Percentiles rank a stretch among this genome's conserved stretches.
These are phyloP conservation scores for Escallonia herrerae DNA, from an alignment of 129 eudicot species.

Conservation along the genomic window DNA sequence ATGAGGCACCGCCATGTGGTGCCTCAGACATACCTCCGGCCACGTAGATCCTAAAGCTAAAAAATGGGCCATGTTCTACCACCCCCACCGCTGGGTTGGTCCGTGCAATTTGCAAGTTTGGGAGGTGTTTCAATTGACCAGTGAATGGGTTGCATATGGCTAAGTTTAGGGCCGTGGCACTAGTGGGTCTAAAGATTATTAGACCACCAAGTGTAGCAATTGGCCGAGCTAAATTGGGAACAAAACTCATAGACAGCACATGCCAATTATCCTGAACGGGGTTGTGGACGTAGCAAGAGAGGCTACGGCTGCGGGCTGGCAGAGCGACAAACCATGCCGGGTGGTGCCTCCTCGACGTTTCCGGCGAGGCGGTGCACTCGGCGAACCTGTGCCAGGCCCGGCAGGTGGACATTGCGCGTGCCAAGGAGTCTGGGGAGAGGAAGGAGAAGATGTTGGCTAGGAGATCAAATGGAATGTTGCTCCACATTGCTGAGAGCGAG, in stretches of 20 bases:
- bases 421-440: slow-evolving; percentile 55
- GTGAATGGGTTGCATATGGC: slow-evolving; percentile 60
- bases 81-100: slow-evolving; percentile 70
- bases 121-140: slow-evolving; percentile 38
- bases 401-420: slow-evolving; percentile 56
- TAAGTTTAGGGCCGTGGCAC: slow-evolving; percentile 22
- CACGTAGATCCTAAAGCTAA: slow-evolving; percentile 30
- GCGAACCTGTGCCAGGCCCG: slow-evolving; percentile 46
- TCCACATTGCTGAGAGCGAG: slow-evolving; percentile 41
- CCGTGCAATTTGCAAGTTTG: slow-evolving; percentile 27
- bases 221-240: slow-evolving; percentile 25
- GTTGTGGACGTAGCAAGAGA: slow-evolving; percentile 44
- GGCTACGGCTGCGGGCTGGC: slow-evolving; percentile 33
- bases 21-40: slow-evolving; percentile 70
- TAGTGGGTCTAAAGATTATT: slow-evolving; percentile 32
- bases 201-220: slow-evolving; percentile 41
- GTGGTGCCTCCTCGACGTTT: slow-evolving; percentile 24
- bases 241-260: slow-evolving; percentile 20
- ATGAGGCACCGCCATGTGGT: slow-evolving; percentile 28
- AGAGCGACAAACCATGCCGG: slow-evolving; percentile 64
- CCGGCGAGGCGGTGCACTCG: slow-evolving; percentile 7
- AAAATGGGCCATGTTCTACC: slow-evolving; percentile 15
- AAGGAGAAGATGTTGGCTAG: slow-evolving; percentile 58
- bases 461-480: slow-evolving; percentile 61
- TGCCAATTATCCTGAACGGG: slow-evolving; percentile 45